Evolutionary conservation across 176 grass and related monocot genomes (phyloP), one percentile per base, ranked within the genome.

Genomic region (Oropetium thomaeum): DNA sequence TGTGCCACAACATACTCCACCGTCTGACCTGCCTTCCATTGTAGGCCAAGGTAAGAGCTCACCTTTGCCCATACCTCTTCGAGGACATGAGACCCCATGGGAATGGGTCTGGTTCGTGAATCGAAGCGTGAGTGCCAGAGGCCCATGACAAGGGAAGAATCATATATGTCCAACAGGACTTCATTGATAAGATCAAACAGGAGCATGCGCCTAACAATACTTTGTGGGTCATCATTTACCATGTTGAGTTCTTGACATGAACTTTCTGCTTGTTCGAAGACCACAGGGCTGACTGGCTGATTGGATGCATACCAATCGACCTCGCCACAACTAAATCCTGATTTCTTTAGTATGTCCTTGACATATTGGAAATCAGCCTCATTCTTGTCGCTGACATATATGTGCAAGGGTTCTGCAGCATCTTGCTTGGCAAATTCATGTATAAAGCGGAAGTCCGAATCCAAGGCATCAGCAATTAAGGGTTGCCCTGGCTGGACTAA

Each of bases 101-200:
- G 95, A 75, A 92, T 74, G 3, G 86, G 86, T 40, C 86, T 78
- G 10, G 70, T 87, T 20, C 63, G 74, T 0, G 39, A 70, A 32
- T 90, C 83, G 0, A 88, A 85, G 27, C 67, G 73, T 1, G 86
- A 86, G 62, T 91, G 75, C 86, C 74, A 87, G 2, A 76, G 83
- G 17, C 80, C 77, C 0, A 71, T 75, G 40, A 84, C 37, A 3
- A 89, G 65, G n/a, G 91, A 89, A 62, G 79, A 67, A 23, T 92
- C 79, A 27, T 94, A 92, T 41, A 88, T 87, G 3, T 90, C 77
- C 62, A 94, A 8, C 23, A 98, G 83, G 66, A 91, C 87, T 55
- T 98, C 91, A 20, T 98, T 94, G 73, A 94, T 92, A 58, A 94
- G 85, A 86, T 98, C 91, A 69, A 94, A 98, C 45, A 98, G 77